Percentiles rank a stretch among this genome's conserved stretches.
These are phyloP conservation scores for Candida sojae DNA, from an alignment of 1,139 yeast species.

Conservation along the genomic window DNA sequence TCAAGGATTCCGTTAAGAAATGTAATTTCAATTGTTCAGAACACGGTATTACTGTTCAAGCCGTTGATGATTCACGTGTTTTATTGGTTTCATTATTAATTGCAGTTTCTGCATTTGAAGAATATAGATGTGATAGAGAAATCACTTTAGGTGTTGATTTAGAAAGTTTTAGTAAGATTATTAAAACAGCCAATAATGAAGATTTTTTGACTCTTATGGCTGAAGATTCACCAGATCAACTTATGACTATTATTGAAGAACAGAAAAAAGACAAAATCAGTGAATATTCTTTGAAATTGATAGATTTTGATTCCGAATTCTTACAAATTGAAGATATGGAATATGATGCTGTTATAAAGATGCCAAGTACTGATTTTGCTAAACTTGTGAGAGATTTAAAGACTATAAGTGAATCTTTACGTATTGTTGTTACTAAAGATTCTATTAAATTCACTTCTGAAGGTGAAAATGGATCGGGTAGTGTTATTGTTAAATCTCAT, in stretches of 20 bases:
- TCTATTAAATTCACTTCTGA: slow-evolving; percentile 87
- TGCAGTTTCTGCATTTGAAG: slow-evolving; percentile 88
- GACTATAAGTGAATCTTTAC: slow-evolving; percentile 83
- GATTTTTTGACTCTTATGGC: slow-evolving; percentile 89
- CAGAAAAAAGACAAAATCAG: slow-evolving; percentile 87
- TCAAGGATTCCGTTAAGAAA: slow-evolving; percentile 88
- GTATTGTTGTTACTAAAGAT: slow-evolving; percentile 86
- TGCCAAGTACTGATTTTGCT: slow-evolving; percentile 89
- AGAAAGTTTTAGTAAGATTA: slow-evolving; percentile 80
- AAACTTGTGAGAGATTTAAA: slow-evolving; percentile 88
- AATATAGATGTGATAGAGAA: slow-evolving; percentile 94
- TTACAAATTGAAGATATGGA: slow-evolving; percentile 93
- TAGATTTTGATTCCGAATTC: slow-evolving; percentile 97
- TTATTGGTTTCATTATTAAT: slow-evolving; percentile 85
- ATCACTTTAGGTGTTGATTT: slow-evolving; percentile 91
- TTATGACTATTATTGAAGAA: slow-evolving; percentile 86
- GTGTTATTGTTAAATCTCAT: slow-evolving; percentile 81
- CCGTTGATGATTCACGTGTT: slow-evolving; percentile 97
- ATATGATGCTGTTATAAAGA: slow-evolving; percentile 79
- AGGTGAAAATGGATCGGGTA: slow-evolving; percentile 92
- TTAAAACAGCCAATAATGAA: slow-evolving; percentile 88
- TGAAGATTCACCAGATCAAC: slow-evolving; percentile 85
- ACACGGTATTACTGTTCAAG: slow-evolving; percentile 93
- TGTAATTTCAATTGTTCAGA: slow-evolving; percentile 97
- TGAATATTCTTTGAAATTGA: slow-evolving; percentile 86